A percentile compares a stretch with the other conserved stretches of the same genome.
Evolutionary conservation across 2,329 filamentous ascomycete genomes (phyloP).

Genomic region (Aquanectria penicillioides): DNA sequence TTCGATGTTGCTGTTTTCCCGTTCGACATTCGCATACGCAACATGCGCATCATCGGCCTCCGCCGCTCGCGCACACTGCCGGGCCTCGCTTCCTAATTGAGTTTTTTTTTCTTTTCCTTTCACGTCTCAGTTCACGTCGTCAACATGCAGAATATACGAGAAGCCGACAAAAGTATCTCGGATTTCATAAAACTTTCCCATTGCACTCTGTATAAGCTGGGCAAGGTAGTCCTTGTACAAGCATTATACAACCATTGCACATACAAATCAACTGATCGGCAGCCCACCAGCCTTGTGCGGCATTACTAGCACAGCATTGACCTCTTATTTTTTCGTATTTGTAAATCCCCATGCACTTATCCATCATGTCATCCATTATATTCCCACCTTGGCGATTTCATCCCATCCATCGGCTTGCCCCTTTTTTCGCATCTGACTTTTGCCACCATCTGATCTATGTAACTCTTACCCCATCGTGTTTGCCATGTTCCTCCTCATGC

Average conservation of each 20-base stretch:
- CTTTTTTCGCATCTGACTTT: too few species aligned
- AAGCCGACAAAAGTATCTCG: neutral
- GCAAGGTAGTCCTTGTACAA: too few species aligned
- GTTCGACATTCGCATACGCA: conserved; percentile 20
- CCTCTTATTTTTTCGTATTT: conserved; percentile 11
- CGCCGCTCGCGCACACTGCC: conserved; percentile 8
- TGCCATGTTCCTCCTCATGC: too few species aligned
- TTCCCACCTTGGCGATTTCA: too few species aligned
- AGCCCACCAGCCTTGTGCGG: neutral
- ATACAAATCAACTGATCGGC: neutral
- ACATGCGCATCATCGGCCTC: conserved; percentile 18
- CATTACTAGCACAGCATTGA: neutral
- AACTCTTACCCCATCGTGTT: too few species aligned
- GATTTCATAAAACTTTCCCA: too few species aligned
- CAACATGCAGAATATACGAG: neutral
- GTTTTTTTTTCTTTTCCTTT: neutral
- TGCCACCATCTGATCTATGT: too few species aligned
- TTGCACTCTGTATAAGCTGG: too few species aligned
- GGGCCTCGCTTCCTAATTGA: conserved; percentile 4
- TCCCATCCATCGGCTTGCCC: too few species aligned
- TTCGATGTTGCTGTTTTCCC: conserved; percentile 17
- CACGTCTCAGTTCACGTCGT: neutral
- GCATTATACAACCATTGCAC: too few species aligned
- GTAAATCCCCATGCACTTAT: neutral
- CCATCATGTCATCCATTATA: conserved; percentile 15